Base-by-base conservation (phyloP, 208 protist species). In the Crithidia brevicula region DNA sequence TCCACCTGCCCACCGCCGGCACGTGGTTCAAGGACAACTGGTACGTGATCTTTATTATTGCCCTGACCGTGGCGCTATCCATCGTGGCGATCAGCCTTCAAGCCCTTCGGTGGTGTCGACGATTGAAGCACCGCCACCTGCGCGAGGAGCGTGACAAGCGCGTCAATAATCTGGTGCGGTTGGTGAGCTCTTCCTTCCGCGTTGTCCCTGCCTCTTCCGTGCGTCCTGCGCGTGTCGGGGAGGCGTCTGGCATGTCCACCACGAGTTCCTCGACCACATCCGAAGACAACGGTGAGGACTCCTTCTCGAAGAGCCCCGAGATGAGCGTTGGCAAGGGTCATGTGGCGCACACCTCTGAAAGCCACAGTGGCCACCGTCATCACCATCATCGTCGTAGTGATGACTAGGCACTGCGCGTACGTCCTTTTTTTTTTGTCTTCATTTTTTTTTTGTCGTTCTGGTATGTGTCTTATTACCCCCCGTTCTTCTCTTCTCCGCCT, bases 11-110 rank as follows among this genome's bases (percentile, higher is more conserved):
- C 25, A 72, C 75, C 2, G 28, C 54, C 8, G 46, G 43, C 11
- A 60, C 18, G 11, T 81, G 75, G 75, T 81, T 70, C 45, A 63
- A 36, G 15, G 33, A 60, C 20, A 59, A 66, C 54, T 81, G 75
- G 75, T 81, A 75, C 51, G 64, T 81, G 3, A 65, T 70, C 36
- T 69, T 75, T 33, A 69, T 75, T 30, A 25, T 81, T 13, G 53
- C 23, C 31, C 45, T 76, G 28, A 16, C 67, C 28, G 13, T 64
- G 3, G 42, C 53, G n/a, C 15, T 70, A 2, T 23, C 56, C 31
- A 25, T 59, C 13, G 25, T 53, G 1, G 38, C 56, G 4, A 59
- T 66, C 6, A 36, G 52, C 3, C 40, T 81, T 16, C 72, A 73
- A 18, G 27, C 46, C 18, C 23, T 72, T 10, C 75, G 75, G 6